Base-by-base conservation (phyloP, 2,329 filamentous ascomycete genomes). In the Penicillium thymicola region DNA sequence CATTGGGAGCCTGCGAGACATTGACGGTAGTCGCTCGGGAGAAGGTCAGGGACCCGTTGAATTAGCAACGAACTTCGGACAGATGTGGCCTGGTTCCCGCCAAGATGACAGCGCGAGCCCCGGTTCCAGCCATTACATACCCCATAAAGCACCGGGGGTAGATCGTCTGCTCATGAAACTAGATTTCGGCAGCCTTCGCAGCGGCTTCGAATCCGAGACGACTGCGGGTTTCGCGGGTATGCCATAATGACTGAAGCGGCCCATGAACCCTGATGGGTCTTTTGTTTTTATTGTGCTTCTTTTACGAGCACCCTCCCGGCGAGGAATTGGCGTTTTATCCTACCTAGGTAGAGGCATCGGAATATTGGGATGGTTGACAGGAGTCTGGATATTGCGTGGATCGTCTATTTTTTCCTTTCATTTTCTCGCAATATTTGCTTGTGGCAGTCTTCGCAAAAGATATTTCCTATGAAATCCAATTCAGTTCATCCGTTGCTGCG, bases 161-260 rank as follows among this genome's bases (percentile, higher is more conserved):
- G 91, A 96, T 76, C 81, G 89, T 57, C 75, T 97, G 69, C 74
- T 97, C 70, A 96, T 96, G 90, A 96, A 96, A 78, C 77, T 97
- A 65, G 92, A 96, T 63, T 85, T 82, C 58, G 73, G 56, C 66
- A 71, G 55, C 59, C 69, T 65, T 27, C 60, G 63, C 30, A 58
- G 54, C 16, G 58, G 34, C 30, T 44, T 52, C 30, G 51, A 49
- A 14, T 47, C 47, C n/a, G 51, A 58, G 66, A 60, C 58, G 52
- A 62, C 51, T 46, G 55, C 47, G 38, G 60, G 48, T 32, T 37
- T 62, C 7, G 45, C 55, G n/a, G 57, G 56, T 40, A 46, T 60
- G 44, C 54, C 56, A 38, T 60, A 53, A 55, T 27, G 36, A n/a
- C 14, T 10, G 27, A 36, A 45, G 21, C 11, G 27, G 27, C 32